phyloP scores from a whole-genome alignment of 1,284 basidiomycete species.

The Leccinum ponderosum region DNA sequence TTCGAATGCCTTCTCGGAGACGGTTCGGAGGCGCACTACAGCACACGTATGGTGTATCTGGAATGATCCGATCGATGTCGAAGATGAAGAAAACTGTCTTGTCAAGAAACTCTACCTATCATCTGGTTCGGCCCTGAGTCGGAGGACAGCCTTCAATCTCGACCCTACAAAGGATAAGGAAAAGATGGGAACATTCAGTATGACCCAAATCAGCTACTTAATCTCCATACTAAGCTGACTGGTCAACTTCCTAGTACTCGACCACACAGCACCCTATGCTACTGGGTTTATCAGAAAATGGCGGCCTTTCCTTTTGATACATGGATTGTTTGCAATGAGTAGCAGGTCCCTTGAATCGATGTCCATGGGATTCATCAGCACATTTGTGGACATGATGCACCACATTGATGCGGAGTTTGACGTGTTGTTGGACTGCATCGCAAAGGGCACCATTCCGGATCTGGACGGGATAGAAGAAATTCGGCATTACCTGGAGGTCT shows the following conservation, averaged over 20 bases:
- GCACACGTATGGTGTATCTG: neutral
- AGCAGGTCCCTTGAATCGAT: neutral
- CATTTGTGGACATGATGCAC: neutral
- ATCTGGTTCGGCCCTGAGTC: neutral
- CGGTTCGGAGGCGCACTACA: neutral
- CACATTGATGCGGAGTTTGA: conserved; percentile 9
- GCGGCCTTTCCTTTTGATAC: neutral
- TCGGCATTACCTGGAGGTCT: conserved; percentile 4
- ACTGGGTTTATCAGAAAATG: neutral
- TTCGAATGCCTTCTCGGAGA: neutral
- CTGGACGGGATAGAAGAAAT: neutral
- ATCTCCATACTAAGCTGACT: conserved; percentile 3
- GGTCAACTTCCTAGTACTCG: neutral
- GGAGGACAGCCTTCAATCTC: neutral
- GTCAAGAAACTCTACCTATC: neutral
- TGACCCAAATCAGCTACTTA: no score
- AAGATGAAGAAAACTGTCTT: neutral
- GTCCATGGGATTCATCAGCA: neutral
- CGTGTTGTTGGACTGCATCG: neutral
- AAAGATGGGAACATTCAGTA: neutral
- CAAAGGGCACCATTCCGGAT: neutral
- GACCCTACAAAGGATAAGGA: neutral
- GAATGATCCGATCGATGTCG: neutral
- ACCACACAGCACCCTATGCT: neutral
- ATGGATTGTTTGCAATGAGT: neutral